Percentiles rank a stretch among this genome's conserved stretches.
These are phyloP conservation scores for Nemania serpens DNA, from an alignment of 2,329 filamentous ascomycete genomes.

Conservation along the genomic window DNA sequence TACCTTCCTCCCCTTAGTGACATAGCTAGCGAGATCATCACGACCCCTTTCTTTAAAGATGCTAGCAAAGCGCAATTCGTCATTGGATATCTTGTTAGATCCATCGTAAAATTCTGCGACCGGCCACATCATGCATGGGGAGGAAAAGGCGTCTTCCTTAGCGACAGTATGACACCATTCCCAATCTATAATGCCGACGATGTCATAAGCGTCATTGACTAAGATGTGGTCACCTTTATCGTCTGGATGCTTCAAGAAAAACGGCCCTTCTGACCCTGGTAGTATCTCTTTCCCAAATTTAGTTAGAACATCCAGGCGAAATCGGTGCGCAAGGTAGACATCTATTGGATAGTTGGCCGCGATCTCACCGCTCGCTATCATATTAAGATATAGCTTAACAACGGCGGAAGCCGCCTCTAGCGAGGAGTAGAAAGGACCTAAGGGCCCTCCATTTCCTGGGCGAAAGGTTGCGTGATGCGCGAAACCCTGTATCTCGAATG, in stretches of 20 bases:
- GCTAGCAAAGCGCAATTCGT: slow-evolving; percentile 26
- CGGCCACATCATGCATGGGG: slow-evolving; percentile 44
- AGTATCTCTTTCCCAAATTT: slow-evolving; percentile 24
- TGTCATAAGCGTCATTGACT: slow-evolving; percentile 45
- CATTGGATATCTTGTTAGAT: slow-evolving; percentile 34
- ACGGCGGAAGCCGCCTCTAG: slow-evolving; percentile 25
- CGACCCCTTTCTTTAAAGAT: slow-evolving; percentile 26
- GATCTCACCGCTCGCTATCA: slow-evolving; percentile 38
- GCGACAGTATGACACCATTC: slow-evolving; percentile 43
- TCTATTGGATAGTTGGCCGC: slow-evolving; percentile 26
- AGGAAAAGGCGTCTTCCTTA: slow-evolving; percentile 41
- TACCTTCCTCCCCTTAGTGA: slow-evolving; percentile 30
- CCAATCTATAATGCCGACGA: slow-evolving; percentile 52
- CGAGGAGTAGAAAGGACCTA: slow-evolving; percentile 36
- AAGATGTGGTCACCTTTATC: slow-evolving; percentile 54
- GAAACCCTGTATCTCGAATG: slow-evolving; percentile 27
- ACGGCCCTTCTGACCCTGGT: slow-evolving; percentile 31
- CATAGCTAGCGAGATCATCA: slow-evolving; percentile 29
- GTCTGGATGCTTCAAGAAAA: slow-evolving; percentile 50
- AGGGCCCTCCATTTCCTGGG: neutral
- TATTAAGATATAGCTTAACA: slow-evolving; percentile 31
- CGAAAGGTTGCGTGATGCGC: slow-evolving; percentile 29
- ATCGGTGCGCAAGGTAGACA: slow-evolving; percentile 32
- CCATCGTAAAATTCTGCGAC: slow-evolving; percentile 42
- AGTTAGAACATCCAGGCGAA: slow-evolving; percentile 32